phyloP scores from a whole-genome alignment of 208 protist species.

The Crithidia expoeki region DNA sequence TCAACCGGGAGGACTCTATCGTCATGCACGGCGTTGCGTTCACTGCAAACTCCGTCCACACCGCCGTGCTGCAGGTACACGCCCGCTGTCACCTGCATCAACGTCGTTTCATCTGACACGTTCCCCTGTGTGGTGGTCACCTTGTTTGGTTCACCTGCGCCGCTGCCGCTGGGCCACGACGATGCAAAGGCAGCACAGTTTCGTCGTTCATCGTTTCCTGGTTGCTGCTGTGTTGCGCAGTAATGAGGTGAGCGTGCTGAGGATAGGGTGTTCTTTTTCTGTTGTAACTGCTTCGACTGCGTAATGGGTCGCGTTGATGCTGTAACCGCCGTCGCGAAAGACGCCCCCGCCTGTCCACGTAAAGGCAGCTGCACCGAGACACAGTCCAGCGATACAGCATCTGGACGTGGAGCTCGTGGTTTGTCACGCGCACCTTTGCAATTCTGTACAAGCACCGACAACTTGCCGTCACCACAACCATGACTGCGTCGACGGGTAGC shows the following conservation, averaged over 20 bases:
- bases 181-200: background rate
- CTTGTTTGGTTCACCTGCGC: background rate
- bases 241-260: no score
- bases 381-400: conserved; percentile 26
- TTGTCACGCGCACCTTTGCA: background rate
- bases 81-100: conserved; percentile 15
- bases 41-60: background rate
- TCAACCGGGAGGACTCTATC: background rate
- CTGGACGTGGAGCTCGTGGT: background rate
- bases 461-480: background rate
- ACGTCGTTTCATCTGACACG: background rate
- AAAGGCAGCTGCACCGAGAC: conserved; percentile 33
- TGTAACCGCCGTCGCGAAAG: background rate
- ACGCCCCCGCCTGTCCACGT: background rate
- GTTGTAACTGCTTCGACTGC: no score
- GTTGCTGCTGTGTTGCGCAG: no score
- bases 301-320: background rate
- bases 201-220: background rate
- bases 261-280: no score
- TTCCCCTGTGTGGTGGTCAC: background rate
- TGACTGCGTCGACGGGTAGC: no score
- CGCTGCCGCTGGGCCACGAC: background rate
- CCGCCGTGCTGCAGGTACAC: background rate
- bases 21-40: background rate
- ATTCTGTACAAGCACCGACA: background rate